These are phyloP conservation scores for Xylariaceae sp. DNA, from an alignment of 2,329 filamentous ascomycete species.

Conservation along the genomic window DNA sequence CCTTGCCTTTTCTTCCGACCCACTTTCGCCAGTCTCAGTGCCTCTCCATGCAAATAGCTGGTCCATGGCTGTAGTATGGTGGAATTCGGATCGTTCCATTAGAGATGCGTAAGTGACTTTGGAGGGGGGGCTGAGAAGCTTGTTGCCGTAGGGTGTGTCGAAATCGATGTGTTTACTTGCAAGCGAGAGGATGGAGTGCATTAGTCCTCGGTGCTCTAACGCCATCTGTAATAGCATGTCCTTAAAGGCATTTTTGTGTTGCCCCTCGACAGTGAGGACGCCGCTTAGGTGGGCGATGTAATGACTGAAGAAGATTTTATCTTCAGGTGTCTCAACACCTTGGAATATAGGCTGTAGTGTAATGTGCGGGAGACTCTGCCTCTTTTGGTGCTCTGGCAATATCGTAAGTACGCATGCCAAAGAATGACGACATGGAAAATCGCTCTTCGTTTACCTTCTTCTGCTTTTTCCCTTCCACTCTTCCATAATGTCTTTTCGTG, in stretches of 20 bases:
- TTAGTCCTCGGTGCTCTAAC: constrained; percentile 73
- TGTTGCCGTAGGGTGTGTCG: constrained; percentile 54
- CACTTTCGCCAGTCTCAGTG: constrained; percentile 34
- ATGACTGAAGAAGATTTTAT: constrained; percentile 78
- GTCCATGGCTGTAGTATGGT: constrained; percentile 54
- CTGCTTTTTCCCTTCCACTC: constrained; percentile 73
- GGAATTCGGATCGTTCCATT: constrained; percentile 51
- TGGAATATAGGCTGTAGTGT: constrained; percentile 68
- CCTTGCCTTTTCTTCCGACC: constrained; percentile 44
- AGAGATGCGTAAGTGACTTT: constrained; percentile 46
- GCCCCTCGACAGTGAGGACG: constrained; percentile 77
- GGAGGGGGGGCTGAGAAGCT: constrained; percentile 50
- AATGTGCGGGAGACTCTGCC: constrained; percentile 50
- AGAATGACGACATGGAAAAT: not conserved
- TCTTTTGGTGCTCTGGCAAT: constrained; percentile 46
- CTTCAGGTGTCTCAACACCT: constrained; percentile 76
- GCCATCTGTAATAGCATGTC: constrained; percentile 81
- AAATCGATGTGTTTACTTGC: constrained; percentile 74
- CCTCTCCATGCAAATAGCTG: constrained; percentile 47
- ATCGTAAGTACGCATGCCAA: constrained; percentile 16
- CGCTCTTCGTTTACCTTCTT: constrained; percentile 53
- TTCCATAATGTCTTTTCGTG: constrained; percentile 84
- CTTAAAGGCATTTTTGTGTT: constrained; percentile 80
- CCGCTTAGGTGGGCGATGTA: constrained; percentile 78
- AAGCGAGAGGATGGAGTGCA: constrained; percentile 86